These are phyloP conservation scores for Hygrophoropsis aurantiaca DNA, from an alignment of 768 basidiomycete genomes.

Conservation along the genomic window DNA sequence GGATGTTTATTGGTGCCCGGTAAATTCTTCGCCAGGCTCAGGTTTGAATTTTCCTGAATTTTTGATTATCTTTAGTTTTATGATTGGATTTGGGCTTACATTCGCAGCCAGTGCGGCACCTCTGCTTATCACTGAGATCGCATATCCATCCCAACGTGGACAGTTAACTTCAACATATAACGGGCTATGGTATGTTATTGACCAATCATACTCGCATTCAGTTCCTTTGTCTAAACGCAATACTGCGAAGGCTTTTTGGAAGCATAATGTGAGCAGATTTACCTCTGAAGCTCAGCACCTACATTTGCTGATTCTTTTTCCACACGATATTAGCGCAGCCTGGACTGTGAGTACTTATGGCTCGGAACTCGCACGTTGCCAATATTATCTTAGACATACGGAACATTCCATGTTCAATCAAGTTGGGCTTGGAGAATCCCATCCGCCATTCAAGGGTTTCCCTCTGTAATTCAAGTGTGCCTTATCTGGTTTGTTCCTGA, in stretches of 20 bases:
- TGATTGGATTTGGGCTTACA: slow-evolving; percentile 32
- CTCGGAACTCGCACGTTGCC: slow-evolving; percentile 10
- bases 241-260: neutral
- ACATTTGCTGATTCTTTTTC: neutral
- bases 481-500: slow-evolving; percentile 45
- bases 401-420: slow-evolving; percentile 31
- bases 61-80: slow-evolving; percentile 5
- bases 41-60: neutral
- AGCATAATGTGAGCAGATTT: slow-evolving; percentile 2
- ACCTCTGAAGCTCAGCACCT: too few relatives aligned
- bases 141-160: slow-evolving; percentile 43
- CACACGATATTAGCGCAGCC: slow-evolving; percentile 16
- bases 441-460: slow-evolving; percentile 34
- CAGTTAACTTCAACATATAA: slow-evolving; percentile 34
- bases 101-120: slow-evolving; percentile 37
- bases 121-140: slow-evolving; percentile 40
- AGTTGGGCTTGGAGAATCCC: slow-evolving; percentile 42
- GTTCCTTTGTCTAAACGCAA: too few relatives aligned
- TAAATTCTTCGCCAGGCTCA: slow-evolving; percentile 5
- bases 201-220: too few relatives aligned
- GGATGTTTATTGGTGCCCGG: slow-evolving; percentile 36
- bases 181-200: slow-evolving; percentile 25
- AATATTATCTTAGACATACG: slow-evolving; percentile 26
- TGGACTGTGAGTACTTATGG: slow-evolving; percentile 10
- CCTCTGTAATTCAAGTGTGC: slow-evolving; percentile 34